phyloP scores from a whole-genome alignment of 129 eudicot species.

The Tagetes patula region DNA sequence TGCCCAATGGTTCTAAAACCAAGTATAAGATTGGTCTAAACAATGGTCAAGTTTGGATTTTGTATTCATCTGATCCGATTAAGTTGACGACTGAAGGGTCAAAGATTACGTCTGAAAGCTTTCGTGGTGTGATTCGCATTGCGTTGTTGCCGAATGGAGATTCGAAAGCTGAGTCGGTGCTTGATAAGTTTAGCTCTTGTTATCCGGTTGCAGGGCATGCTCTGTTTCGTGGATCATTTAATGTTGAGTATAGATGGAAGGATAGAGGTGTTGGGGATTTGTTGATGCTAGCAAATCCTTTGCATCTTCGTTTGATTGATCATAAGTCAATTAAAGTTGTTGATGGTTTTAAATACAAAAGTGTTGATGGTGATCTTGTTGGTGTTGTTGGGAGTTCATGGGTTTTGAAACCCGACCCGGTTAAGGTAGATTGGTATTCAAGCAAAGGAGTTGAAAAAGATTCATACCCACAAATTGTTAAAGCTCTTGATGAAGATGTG shows the following conservation, averaged over 20 bases:
- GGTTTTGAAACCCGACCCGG: slow-evolving; percentile 66
- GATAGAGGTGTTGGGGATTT: slow-evolving; percentile 69
- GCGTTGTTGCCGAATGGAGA: slow-evolving; percentile 49
- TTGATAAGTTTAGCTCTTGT: slow-evolving; percentile 73
- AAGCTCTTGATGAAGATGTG: slow-evolving; percentile 66
- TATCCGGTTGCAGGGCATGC: slow-evolving; percentile 75
- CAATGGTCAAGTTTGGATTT: slow-evolving; percentile 74
- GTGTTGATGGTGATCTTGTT: slow-evolving; percentile 89
- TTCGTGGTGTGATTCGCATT: slow-evolving; percentile 60
- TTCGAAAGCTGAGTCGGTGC: slow-evolving; percentile 35
- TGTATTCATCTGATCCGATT: slow-evolving; percentile 66
- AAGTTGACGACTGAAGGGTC: slow-evolving; percentile 42
- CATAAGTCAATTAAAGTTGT: slow-evolving; percentile 41
- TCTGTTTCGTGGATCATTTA: slow-evolving; percentile 38
- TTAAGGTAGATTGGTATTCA: slow-evolving; percentile 82
- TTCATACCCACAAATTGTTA: slow-evolving; percentile 41
- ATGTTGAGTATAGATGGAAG: slow-evolving; percentile 65
- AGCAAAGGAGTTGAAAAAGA: slow-evolving; percentile 51
- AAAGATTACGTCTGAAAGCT: slow-evolving; percentile 43
- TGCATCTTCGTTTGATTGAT: slow-evolving; percentile 36
- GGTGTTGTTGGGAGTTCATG: slow-evolving; percentile 90
- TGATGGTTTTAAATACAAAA: slow-evolving; percentile 60
- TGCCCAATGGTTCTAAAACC: slow-evolving; percentile 44
- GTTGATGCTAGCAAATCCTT: slow-evolving; percentile 60
- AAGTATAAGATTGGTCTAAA: slow-evolving; percentile 53